Evolutionary conservation across 2,329 filamentous ascomycete species (phyloP).

Genomic region (Daldinia sp.): DNA sequence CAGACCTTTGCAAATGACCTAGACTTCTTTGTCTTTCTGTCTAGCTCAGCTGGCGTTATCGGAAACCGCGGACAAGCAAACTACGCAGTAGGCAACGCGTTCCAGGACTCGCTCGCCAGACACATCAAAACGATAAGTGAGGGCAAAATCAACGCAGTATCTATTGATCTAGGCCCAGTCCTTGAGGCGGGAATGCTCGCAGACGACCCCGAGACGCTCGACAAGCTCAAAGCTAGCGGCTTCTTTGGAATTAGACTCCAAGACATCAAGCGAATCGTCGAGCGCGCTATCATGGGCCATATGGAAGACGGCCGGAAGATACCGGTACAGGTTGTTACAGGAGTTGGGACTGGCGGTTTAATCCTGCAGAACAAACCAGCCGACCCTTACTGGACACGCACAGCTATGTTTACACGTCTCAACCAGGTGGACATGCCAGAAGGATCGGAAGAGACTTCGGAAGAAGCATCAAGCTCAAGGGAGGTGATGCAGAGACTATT

Average conservation of each 20-base stretch:
- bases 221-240: constrained; percentile 63
- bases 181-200: constrained; percentile 67
- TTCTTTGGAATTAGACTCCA: constrained; percentile 66
- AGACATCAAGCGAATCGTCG: constrained; percentile 62
- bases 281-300: constrained; percentile 59
- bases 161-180: constrained; percentile 65
- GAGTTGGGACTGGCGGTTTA: constrained; percentile 67
- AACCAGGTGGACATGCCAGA: constrained; percentile 60
- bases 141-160: constrained; percentile 54
- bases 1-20: constrained; percentile 50
- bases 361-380: constrained; percentile 63
- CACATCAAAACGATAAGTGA: constrained; percentile 47
- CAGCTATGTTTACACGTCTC: constrained; percentile 62
- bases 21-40: constrained; percentile 62
- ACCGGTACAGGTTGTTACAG: constrained; percentile 64
- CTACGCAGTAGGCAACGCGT: constrained; percentile 67
- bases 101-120: constrained; percentile 62
- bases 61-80: constrained; percentile 70
- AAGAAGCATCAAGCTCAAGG: constrained; percentile 17
- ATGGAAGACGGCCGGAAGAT: constrained; percentile 47
- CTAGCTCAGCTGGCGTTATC: constrained; percentile 66
- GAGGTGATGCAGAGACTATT: constrained; percentile 51
- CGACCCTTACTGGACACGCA: constrained; percentile 67
- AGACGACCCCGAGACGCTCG: constrained; percentile 60
- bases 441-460: constrained; percentile 27